Evolutionary conservation across 352 stramenopile species (phyloP).

Genomic region (Thraustochytrium sp.): DNA sequence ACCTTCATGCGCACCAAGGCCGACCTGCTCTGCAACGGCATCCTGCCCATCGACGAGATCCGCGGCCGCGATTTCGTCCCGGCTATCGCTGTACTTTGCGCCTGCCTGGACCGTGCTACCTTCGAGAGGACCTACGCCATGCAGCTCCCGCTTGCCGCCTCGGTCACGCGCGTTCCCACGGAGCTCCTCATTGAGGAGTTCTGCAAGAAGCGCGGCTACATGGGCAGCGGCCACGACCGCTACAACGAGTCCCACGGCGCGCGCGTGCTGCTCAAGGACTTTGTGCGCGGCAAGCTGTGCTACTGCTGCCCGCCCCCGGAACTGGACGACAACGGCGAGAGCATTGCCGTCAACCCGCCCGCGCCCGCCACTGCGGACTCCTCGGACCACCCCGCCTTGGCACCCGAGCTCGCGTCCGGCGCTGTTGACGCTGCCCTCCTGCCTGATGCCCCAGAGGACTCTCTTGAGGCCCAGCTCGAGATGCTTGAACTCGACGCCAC

Average conservation of each 20-base stretch:
- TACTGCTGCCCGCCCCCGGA: slow-evolving; percentile 90
- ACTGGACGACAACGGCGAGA: background rate
- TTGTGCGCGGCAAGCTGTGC: slow-evolving; percentile 91
- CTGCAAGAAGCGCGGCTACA: slow-evolving; percentile 76
- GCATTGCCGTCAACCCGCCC: too few relatives aligned
- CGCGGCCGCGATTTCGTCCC: slow-evolving; percentile 77
- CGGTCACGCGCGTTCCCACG: slow-evolving; percentile 39
- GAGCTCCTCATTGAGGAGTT: slow-evolving; percentile 54
- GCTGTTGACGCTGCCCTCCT: background rate
- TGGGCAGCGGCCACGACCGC: slow-evolving; percentile 84
- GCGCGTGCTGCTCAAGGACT: slow-evolving; percentile 93
- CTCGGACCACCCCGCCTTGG: too few relatives aligned
- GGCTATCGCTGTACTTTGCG: slow-evolving; percentile 86
- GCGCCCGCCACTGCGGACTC: too few relatives aligned
- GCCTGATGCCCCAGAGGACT: too few relatives aligned
- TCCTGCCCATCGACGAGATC: slow-evolving; percentile 96
- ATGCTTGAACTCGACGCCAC: background rate
- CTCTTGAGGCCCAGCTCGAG: background rate
- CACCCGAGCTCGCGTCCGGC: too few relatives aligned
- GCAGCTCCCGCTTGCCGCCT: slow-evolving; percentile 1
- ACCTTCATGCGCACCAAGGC: slow-evolving; percentile 96
- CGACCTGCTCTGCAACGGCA: slow-evolving; percentile 97
- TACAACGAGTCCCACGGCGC: slow-evolving; percentile 87
- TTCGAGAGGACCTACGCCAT: slow-evolving; percentile 49
- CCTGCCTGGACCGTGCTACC: slow-evolving; percentile 68